Conservation (phyloP, 2,329 filamentous ascomycete species). For the Talaromyces sp. region DNA sequence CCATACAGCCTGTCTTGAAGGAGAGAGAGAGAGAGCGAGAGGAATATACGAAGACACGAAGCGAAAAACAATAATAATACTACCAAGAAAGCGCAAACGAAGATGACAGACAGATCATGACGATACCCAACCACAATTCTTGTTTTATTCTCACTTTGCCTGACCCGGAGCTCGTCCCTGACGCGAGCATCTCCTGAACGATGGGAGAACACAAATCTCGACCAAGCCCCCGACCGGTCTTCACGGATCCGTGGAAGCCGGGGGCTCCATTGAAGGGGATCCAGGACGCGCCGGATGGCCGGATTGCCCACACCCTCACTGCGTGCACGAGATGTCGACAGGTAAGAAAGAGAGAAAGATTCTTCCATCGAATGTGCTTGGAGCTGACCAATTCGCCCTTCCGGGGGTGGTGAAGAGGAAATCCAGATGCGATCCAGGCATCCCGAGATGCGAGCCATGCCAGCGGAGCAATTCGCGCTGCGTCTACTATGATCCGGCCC, state of each 20-base stretch:
- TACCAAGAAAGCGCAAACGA: not conserved
- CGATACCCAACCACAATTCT: not conserved
- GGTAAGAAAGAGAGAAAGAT: slow-evolving; percentile 26
- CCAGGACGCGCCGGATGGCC: slow-evolving; percentile 31
- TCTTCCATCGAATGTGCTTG: not conserved
- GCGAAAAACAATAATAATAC: not conserved
- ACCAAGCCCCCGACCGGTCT: slow-evolving; percentile 17
- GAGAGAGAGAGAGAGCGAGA: not conserved
- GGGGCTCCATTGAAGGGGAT: slow-evolving; percentile 22
- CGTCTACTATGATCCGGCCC: slow-evolving; percentile 91
- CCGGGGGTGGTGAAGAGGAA: slow-evolving; percentile 64
- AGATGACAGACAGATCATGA: slow-evolving; percentile 5
- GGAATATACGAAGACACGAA: not conserved
- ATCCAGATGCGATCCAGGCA: slow-evolving; percentile 87
- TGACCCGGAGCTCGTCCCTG: not conserved
- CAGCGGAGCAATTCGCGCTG: slow-evolving; percentile 86
- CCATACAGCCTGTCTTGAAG: not conserved
- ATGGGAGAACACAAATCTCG: slow-evolving; percentile 20
- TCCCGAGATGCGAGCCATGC: slow-evolving; percentile 88
- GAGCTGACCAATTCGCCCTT: slow-evolving; percentile 5
- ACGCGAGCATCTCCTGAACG: not conserved
- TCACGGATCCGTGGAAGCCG: slow-evolving; percentile 23
- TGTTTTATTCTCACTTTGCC: not conserved
- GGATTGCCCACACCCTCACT: slow-evolving; percentile 45
- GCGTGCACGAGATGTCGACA: slow-evolving; percentile 48